A percentile compares a stretch with the other conserved stretches of the same genome.
Evolutionary conservation across 1,139 yeast genomes (phyloP).

Genomic region (Magnusiomyces suaveolens): DNA sequence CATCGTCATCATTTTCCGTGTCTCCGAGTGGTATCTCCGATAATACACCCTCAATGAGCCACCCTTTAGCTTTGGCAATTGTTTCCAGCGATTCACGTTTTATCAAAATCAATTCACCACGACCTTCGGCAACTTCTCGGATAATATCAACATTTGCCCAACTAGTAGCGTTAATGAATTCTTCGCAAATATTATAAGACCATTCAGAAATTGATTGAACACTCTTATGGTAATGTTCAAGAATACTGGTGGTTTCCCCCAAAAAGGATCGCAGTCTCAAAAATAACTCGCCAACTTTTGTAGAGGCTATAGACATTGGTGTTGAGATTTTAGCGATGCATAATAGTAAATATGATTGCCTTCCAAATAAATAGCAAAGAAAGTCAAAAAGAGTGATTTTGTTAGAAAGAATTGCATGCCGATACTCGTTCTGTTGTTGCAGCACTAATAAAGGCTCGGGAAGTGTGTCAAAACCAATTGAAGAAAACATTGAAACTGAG

Average conservation of each 20-base stretch:
- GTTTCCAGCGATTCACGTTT: conserved; percentile 31
- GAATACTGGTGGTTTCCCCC: conserved; percentile 33
- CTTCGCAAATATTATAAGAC: conserved; percentile 29
- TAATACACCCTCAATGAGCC: conserved; percentile 38
- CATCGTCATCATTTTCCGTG: conserved; percentile 6
- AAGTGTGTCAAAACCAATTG: conserved; percentile 26
- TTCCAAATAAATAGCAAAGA: conserved; percentile 34
- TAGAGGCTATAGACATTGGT: conserved; percentile 34
- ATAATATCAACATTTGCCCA: conserved; percentile 25
- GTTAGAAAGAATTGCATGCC: conserved; percentile 34
- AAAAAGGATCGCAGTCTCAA: conserved; percentile 34
- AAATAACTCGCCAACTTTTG: conserved; percentile 28
- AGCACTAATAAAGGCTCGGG: conserved; percentile 8
- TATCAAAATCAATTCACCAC: conserved; percentile 33
- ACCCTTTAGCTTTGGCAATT: conserved; percentile 28
- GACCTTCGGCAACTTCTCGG: conserved; percentile 30
- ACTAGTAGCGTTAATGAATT: conserved; percentile 23
- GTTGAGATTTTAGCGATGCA: conserved; percentile 27
- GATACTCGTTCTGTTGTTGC: conserved; percentile 19
- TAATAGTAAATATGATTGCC: conserved; percentile 34
- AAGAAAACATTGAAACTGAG: conserved; percentile 23
- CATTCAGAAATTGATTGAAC: conserved; percentile 28
- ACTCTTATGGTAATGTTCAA: conserved; percentile 22
- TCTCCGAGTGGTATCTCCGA: conserved; percentile 32
- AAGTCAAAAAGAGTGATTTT: conserved; percentile 36